Conservation (phyloP, 495 filamentous ascomycete species). For the Neurospora sp. region DNA sequence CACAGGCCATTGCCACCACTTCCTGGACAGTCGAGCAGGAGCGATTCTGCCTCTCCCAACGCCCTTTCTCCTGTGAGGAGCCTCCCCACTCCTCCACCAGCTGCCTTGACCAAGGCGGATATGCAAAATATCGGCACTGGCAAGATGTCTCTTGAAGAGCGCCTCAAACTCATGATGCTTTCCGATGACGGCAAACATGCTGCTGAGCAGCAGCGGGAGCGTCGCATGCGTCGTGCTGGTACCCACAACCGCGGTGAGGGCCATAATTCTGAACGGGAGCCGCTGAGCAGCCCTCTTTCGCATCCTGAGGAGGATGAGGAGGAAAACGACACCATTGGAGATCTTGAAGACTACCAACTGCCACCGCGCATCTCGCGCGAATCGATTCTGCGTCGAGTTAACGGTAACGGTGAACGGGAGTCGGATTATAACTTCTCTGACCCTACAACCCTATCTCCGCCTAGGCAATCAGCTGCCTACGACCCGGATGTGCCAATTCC, state of each 20-base stretch:
- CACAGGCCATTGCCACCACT: conserved; percentile 68
- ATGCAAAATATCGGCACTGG: conserved; percentile 55
- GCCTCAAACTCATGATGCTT: conserved; percentile 75
- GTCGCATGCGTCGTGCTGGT: conserved; percentile 47
- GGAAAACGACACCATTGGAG: conserved; percentile 43
- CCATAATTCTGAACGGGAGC: conserved; percentile 38
- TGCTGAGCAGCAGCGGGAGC: conserved; percentile 50
- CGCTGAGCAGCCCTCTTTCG: conserved; percentile 26
- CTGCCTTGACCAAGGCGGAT: conserved; percentile 58
- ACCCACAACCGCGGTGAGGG: conserved; percentile 34
- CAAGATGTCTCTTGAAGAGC: conserved; percentile 71
- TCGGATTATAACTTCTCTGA: conserved; percentile 56
- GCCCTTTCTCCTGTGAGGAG: conserved; percentile 50
- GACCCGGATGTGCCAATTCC: conserved; percentile 85
- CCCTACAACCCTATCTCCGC: conserved; percentile 41
- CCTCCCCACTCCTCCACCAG: conserved; percentile 58
- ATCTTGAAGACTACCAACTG: conserved; percentile 50
- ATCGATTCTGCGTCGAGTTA: conserved; percentile 82
- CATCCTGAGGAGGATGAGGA: conserved; percentile 23
- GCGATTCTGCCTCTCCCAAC: conserved; percentile 29
- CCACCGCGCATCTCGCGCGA: conserved; percentile 82
- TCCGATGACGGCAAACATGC: conserved; percentile 45
- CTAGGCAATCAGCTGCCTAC: conserved; percentile 28
- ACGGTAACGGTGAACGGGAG: conserved; percentile 54
- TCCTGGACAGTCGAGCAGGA: conserved; percentile 35